Percentiles rank a stretch among this genome's conserved stretches.
Conservation (phyloP, 306 rosid genomes). For the apple (Malus domestica) region ASM211411v1 NC_041805.1:12291501-12292000, state of each 20-base stretch:
- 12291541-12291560: background rate
- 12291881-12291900: constrained; percentile 22
- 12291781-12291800: background rate
- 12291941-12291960: background rate
- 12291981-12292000: too few relatives aligned
- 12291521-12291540: background rate
- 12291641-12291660: background rate
- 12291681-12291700: background rate
- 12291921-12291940: background rate
- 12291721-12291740: background rate
- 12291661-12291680: background rate
- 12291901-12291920: constrained; percentile 8
- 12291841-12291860: constrained; percentile 89
- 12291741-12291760: background rate
- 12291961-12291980: too few relatives aligned
- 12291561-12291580: background rate
- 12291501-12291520: background rate
- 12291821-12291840: constrained; percentile 89
- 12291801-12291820: constrained; percentile 40
- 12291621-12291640: background rate
- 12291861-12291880: constrained; percentile 88
- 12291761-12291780: background rate
- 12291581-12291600: background rate
- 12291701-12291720: background rate
- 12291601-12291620: background rate